Evolutionary conservation across 371 early-diverging fungal species (phyloP), one percentile per base, ranked within the genome.

Genomic region (Amoeboaphelidium occidentale): DNA sequence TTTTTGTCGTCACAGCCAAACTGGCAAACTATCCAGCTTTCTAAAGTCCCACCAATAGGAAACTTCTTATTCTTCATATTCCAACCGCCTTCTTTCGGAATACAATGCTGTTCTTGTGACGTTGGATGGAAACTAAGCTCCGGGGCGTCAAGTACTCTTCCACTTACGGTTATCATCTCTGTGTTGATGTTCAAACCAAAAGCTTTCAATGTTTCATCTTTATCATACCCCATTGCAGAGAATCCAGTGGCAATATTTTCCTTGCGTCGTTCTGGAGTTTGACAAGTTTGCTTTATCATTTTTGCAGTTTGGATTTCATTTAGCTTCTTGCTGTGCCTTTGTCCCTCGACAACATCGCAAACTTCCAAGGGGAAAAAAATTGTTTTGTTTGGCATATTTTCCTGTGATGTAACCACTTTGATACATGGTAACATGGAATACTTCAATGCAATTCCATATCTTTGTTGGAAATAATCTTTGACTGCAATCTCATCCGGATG

Each of bases 201-300:
- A 6, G 6, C 17, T 6, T 6, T 10, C 10, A 32, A 32, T 10
- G 17, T 10, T 32, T 32, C 17, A 17, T 6, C 39, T 10, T 32
- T 17, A 10, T 32, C 39, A 32, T 6, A 32, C 6, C 17, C 17
- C 10, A 32, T 6, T 32, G 17, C 10, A 6, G 6, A 10, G 10
- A 10, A 32, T 6, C 39, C 39, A 32, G 39, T 17, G 17, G 39
- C 17, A 43, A 68, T 70, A 49, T 68, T 66, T 55, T 63, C 61
- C 22, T 59, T 58, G 24, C 71, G 60, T 20, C 63, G 60, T 42
- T 69, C 60, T 1, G 90, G 93, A 25, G 71, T 68, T 53, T 77
- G 75, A 55, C 82, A 78, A 0, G 86, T 79, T 56, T 83, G 81
- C 53, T 73, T 79, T 61, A 92, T 85, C 84, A 90, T 87, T 48